Evolutionary conservation across 257 asterid genomes (phyloP), one percentile per base, ranked within the genome.

Genomic region (Solanum paucissectum): DNA sequence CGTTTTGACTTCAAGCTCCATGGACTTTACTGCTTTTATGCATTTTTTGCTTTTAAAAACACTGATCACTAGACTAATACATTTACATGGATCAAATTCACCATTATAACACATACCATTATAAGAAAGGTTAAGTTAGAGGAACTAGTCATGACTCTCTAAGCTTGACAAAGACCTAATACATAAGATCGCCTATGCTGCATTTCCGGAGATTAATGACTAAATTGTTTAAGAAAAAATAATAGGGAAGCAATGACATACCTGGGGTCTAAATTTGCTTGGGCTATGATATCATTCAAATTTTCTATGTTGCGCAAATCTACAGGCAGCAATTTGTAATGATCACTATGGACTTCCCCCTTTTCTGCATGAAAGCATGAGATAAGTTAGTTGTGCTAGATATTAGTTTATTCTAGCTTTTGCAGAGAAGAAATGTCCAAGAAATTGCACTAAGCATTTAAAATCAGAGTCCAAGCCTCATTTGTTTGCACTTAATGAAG

Each of bases 321-420:
- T 86, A 96, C 93, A 32, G 99, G 99, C 83, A 97, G 95, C 89
- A 97, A 95, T 92, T 96, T 97, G 98, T 96, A 97, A 88, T 93
- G 96, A 76, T 93, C 91, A 79, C 97, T 92, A 89, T 91, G 91
- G 86, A 97, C 98, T 93, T 97, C 98, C 84, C 99, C 99, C 87
- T 92, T 95, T 89, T 97, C 99, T 97, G 94, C 90, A 91, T 29
- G 91, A 92, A 90, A 89, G 87, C 84, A 91, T 66, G 75, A 12
- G 60, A 83, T 81, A 68, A 60, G 86, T 83, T 84, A 25, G 89
- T 71, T 29, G 85, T 44, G 42, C 85, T 46, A 81, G 20, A 27
- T 27, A 29, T 38, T 23, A 76, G 58, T 23, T 11, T 44, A 12
- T n/a, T 76, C 83, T 76, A 76, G 83, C 34, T 76, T 76, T 40